Conservation (phyloP, 2,329 filamentous ascomycete species). For the Fusarium dlaminii region DNA sequence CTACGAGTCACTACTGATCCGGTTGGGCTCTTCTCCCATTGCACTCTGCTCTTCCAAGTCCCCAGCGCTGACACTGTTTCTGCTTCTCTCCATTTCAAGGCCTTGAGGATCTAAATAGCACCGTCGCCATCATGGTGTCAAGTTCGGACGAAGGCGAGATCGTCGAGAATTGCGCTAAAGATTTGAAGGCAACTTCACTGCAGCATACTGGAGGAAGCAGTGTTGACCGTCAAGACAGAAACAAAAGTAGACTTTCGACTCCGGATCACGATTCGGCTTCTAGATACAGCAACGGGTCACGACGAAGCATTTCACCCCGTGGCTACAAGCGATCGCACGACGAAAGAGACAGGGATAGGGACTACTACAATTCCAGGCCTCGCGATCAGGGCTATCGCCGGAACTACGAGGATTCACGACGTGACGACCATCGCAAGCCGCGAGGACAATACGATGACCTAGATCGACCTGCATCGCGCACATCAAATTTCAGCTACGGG, state of each 20-base stretch:
- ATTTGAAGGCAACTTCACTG: constrained; percentile 88
- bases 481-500: constrained; percentile 57
- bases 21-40: constrained; percentile 55
- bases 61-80: constrained; percentile 50
- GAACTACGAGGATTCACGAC: constrained; percentile 67
- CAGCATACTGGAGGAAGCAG: constrained; percentile 77
- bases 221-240: constrained; percentile 95
- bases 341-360: constrained; percentile 60
- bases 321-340: constrained; percentile 74
- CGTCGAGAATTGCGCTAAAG: constrained; percentile 72
- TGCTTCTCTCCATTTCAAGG: constrained; percentile 32
- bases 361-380: constrained; percentile 59
- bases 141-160: constrained; percentile 92
- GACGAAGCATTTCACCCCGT: constrained; percentile 68
- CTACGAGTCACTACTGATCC: constrained; percentile 53
- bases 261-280: constrained; percentile 61
- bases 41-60: constrained; percentile 41
- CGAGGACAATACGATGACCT: constrained; percentile 66
- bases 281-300: constrained; percentile 53
- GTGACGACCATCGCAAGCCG: constrained; percentile 57
- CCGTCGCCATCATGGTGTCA: constrained; percentile 51
- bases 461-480: constrained; percentile 59
- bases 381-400: constrained; percentile 63
- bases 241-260: constrained; percentile 68
- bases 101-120: constrained; percentile 29